These are phyloP conservation scores for Yarrowia yakushimensis DNA, from an alignment of 805 yeast genomes.

Conservation along the genomic window DNA sequence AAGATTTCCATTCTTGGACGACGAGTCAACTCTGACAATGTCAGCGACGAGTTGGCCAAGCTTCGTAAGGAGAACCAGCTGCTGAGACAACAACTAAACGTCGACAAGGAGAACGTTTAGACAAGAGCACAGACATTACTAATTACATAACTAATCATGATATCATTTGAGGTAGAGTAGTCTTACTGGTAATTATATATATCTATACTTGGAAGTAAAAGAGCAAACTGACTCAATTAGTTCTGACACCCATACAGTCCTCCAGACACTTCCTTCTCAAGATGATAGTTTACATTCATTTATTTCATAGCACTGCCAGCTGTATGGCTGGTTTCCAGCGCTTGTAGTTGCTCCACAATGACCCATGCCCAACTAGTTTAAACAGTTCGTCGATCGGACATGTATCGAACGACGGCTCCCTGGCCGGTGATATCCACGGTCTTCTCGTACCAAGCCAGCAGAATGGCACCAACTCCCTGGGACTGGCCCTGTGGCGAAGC, in stretches of 20 bases:
- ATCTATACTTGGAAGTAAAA: too few species aligned
- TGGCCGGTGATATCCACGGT: conserved; percentile 79
- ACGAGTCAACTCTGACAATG: conserved; percentile 9
- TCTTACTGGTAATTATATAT: too few species aligned
- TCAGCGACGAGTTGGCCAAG: not conserved
- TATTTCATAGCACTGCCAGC: conserved; percentile 20
- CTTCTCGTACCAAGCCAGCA: conserved; percentile 91
- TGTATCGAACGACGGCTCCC: conserved; percentile 81
- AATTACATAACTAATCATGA: conserved; percentile 1
- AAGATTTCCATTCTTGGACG: conserved; percentile 30
- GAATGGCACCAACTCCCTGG: conserved; percentile 78
- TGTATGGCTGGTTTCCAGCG: not conserved
- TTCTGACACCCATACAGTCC: too few species aligned
- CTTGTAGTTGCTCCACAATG: too few species aligned
- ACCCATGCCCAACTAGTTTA: conserved; percentile 39
- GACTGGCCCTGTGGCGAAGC: conserved; percentile 56
- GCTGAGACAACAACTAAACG: not conserved
- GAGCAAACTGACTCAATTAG: too few species aligned
- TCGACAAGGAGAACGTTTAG: conserved; percentile 9
- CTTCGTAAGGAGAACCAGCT: conserved; percentile 14
- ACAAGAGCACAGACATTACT: not conserved
- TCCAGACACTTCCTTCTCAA: not conserved
- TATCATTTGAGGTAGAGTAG: not conserved
- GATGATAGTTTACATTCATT: conserved; percentile 14
- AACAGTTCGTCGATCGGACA: conserved; percentile 80